Conservation (phyloP, 768 basidiomycete species). For the Collybiopsis luxurians region DNA sequence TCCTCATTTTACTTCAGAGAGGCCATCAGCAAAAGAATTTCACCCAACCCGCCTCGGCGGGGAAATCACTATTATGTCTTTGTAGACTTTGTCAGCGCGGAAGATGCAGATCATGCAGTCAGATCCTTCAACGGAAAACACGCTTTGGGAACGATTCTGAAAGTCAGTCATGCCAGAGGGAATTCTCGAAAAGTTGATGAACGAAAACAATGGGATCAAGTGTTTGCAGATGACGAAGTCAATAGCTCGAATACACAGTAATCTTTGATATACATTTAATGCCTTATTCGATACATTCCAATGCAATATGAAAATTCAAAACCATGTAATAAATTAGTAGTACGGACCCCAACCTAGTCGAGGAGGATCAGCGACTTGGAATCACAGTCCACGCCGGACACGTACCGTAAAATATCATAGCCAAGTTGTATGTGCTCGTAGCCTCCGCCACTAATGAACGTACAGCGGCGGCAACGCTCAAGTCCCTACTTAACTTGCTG, state of each 20-base stretch:
- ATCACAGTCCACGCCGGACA: background rate
- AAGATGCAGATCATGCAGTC: background rate
- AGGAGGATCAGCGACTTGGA: background rate
- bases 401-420: constrained; percentile 75
- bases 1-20: background rate
- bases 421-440: constrained; percentile 71
- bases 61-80: background rate
- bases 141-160: background rate
- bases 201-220: background rate
- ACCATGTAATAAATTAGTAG: background rate
- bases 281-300: background rate
- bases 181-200: background rate
- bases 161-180: background rate
- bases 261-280: too few relatives aligned
- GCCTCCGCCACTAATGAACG: constrained; percentile 92
- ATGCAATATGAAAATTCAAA: too few relatives aligned
- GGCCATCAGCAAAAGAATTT: background rate
- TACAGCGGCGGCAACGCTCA: constrained; percentile 92
- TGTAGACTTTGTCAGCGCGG: background rate
- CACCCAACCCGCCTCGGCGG: background rate
- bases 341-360: constrained; percentile 31
- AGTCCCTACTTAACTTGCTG: constrained; percentile 76
- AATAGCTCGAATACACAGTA: too few relatives aligned
- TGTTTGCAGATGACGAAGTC: background rate
- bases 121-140: background rate